Evolutionary conservation across 495 filamentous ascomycete genomes (phyloP), one percentile per base, ranked within the genome.

Genomic region (Bryoglossum gracile): DNA sequence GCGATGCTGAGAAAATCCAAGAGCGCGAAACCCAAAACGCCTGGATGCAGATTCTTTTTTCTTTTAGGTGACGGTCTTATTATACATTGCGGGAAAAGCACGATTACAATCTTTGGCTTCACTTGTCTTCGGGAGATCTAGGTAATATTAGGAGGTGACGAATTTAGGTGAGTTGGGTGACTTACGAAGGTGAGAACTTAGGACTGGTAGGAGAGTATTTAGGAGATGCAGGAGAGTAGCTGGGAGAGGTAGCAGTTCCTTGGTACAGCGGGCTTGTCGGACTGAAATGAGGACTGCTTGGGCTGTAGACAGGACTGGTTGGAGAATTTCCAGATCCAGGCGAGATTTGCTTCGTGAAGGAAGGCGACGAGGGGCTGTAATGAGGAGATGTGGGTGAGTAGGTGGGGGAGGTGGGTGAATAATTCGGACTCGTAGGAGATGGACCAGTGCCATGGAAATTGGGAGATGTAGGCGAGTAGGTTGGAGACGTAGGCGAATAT

Each of bases 301-400:
- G 53, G 16, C 44, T 50, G 35, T 53, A 56, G 9, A 44, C 65
- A 34, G 68, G 69, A 32, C 67, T 68, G 35, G 68, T 66, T 10
- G 67, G 68, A 19, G 51, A 58, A 11, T 50, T 18, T 4, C 54
- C 54, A 54, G 67, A 72, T 17, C 62, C 62, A 23, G 71, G 69
- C 36, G 68, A 70, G 10, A 71, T 73, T 23, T 75, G 75, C 24
- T 71, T 77, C 8, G 66, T 59, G 11, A 74, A 75, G 61, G 72
- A 74, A 30, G 74, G 75, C 73, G 58, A 60, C 56, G 48, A 70
- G 62, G 67, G 50, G 73, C 65, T 74, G 69, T 65, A 86, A 56
- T 79, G 76, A 4, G 82, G 83, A 13, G 80, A 83, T 16, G 78
- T 81, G 1, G 82, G 81, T 48, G 79, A 83, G 68, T 87, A 92